Evolutionary conservation across 129 eudicot genomes (phyloP).

Genomic region (Ambrosia trifida): DNA sequence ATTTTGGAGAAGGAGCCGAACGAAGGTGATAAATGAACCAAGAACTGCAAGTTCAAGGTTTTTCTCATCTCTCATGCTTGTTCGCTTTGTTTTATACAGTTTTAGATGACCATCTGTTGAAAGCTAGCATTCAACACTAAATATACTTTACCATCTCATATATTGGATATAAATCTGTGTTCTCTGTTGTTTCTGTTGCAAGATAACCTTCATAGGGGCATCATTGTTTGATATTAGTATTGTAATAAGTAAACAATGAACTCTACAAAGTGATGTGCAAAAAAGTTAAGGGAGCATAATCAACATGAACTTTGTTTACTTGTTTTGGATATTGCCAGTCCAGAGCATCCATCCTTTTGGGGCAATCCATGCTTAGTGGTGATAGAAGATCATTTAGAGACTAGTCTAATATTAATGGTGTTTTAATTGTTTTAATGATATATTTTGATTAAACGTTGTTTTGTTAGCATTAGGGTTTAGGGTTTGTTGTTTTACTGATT

Average conservation of each 20-base stretch:
- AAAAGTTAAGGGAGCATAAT: background rate
- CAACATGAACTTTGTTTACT: background rate
- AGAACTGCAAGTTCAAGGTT: constrained; percentile 98
- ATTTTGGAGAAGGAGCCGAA: constrained; percentile 96
- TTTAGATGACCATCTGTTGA: constrained; percentile 13
- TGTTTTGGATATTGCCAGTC: constrained; percentile 54
- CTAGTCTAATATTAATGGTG: constrained; percentile 55
- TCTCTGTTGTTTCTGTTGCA: background rate
- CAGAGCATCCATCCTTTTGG: constrained; percentile 96
- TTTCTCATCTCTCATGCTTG: constrained; percentile 23
- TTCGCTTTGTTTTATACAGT: constrained; percentile 20
- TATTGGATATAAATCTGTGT: constrained; percentile 7
- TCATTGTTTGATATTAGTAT: too few species aligned
- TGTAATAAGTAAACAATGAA: too few species aligned
- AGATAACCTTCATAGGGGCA: too few species aligned
- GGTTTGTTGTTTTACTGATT: too few species aligned
- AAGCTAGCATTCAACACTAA: constrained; percentile 4
- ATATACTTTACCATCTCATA: constrained; percentile 1
- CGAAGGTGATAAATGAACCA: constrained; percentile 76
- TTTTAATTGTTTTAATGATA: too few species aligned
- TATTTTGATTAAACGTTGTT: too few species aligned
- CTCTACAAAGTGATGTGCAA: background rate
- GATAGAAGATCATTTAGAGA: constrained; percentile 78
- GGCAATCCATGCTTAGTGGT: constrained; percentile 91
- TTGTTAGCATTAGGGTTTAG: too few species aligned